These are phyloP conservation scores for Apostasia ramifera DNA, from an alignment of 106 monocot genomes.

Conservation along the genomic window DNA sequence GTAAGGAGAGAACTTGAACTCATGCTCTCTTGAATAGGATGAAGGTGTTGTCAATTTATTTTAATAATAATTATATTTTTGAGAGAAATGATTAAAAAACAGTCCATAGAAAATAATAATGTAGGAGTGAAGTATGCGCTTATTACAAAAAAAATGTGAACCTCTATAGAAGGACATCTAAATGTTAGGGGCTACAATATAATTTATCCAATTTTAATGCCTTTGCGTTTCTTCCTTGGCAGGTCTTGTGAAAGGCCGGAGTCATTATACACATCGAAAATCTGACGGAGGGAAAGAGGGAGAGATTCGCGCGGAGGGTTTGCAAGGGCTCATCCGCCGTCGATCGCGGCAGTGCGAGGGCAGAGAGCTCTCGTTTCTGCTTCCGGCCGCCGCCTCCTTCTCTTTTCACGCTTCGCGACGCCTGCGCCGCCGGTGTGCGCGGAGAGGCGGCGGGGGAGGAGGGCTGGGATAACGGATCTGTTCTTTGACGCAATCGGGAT, in stretches of 20 bases:
- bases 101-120: too few species aligned
- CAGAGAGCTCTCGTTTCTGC: neutral
- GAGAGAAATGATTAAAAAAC: too few species aligned
- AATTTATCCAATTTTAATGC: neutral
- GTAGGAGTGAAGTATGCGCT: too few species aligned
- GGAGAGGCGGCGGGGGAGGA: neutral
- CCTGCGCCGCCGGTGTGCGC: neutral
- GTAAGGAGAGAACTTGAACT: too few species aligned
- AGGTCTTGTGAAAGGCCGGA: slow-evolving; percentile 1
- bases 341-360: neutral
- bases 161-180: too few species aligned
- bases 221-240: neutral
- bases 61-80: too few species aligned
- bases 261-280: neutral
- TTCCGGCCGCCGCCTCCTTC: neutral
- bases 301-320: slow-evolving; percentile 3
- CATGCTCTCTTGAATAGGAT: too few species aligned
- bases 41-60: too few species aligned
- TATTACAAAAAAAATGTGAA: too few species aligned
- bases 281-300: neutral
- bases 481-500: neutral
- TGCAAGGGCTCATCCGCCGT: neutral
- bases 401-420: neutral
- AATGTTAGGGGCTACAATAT: too few species aligned
- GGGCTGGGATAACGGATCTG: neutral